Base-by-base conservation (phyloP, 2,329 filamentous ascomycete genomes). In the Chrysoporthe austroafricana region DNA sequence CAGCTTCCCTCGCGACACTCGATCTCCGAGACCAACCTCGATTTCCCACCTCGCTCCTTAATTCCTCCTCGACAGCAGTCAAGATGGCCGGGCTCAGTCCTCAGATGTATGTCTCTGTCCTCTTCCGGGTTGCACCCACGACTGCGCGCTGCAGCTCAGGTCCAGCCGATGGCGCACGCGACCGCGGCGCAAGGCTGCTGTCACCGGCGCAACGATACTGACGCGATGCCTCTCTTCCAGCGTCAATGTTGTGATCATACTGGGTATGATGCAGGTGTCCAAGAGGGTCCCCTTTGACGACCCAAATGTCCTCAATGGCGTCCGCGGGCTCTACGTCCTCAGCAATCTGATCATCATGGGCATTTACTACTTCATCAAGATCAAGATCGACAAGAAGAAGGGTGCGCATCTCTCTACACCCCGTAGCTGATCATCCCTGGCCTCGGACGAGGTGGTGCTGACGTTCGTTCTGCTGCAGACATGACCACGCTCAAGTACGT, bases 401-500 rank as follows among this genome's bases (percentile, higher is more conserved):
- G 96, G 96, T 98, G 86, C 70, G 87, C 78, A 62, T 44, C 39
- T 59, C 32, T 36, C 9, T 43, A 8, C n/a, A 16, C 4, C 42
- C 13, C 13, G 42, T 18, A 34, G 2, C 21, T 39, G 13, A 18
- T 1, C 32, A 58, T 3, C 4, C 3, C 11, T 14, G 39, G 36
- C 32, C 26, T n/a, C 7, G 9, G 1, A 7, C 61, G 34, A 18
- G 64, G 21, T 11, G 5, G 61, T 60, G 46, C 64, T 67, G 43
- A 64, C 56, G 21, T 64, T 39, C 2, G 4, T 50, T 21, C 50
- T 52, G 26, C 57, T 39, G 14, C 77, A 98, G 96, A 99, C 79
- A 88, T 97, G 83, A 97, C 94, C 34, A 97, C 96, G 3, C 90
- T 99, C 78, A 98, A 99, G 84, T 99, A 99, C 83, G 94, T 99